Conservation (phyloP, 2,329 filamentous ascomycete species). For the Pyrenophora tritici-repentis region DNA sequence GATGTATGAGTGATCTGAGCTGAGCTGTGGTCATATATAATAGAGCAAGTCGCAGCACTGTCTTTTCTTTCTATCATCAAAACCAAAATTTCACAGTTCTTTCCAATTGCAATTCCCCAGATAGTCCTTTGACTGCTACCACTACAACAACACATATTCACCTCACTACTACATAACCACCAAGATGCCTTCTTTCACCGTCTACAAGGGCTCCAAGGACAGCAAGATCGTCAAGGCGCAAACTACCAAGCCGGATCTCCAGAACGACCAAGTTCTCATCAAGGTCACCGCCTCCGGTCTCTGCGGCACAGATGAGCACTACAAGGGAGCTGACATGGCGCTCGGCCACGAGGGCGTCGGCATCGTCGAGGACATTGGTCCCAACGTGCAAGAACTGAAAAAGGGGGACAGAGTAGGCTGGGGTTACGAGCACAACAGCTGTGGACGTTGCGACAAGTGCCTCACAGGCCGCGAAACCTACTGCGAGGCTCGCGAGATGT, state of each 20-base stretch:
- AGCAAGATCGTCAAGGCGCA: conserved; percentile 60
- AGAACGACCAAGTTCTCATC: conserved; percentile 63
- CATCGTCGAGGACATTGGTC: conserved; percentile 55
- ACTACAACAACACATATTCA: background rate
- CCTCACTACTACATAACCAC: background rate
- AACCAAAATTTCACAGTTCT: conserved; percentile 1
- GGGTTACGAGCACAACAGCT: conserved; percentile 55
- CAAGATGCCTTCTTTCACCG: conserved; percentile 58
- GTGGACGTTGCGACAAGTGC: conserved; percentile 54
- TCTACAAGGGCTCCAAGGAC: conserved; percentile 66
- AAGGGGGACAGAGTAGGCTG: conserved; percentile 59
- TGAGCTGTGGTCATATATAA: conserved; percentile 15
- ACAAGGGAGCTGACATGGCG: conserved; percentile 50
- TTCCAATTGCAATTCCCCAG: conserved; percentile 1
- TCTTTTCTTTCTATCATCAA: background rate
- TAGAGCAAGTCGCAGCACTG: background rate
- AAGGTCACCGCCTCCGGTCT: conserved; percentile 69
- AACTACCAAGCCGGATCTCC: conserved; percentile 52
- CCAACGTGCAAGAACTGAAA: conserved; percentile 53
- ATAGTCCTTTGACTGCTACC: background rate
- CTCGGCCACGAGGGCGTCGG: conserved; percentile 63
- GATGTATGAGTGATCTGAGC: background rate
- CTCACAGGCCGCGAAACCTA: conserved; percentile 52
- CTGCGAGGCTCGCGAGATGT: conserved; percentile 51
- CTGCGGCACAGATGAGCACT: conserved; percentile 64